These are phyloP conservation scores for Scopulariopsis brevicaulis DNA, from an alignment of 2,329 filamentous ascomycete species.

Conservation along the genomic window DNA sequence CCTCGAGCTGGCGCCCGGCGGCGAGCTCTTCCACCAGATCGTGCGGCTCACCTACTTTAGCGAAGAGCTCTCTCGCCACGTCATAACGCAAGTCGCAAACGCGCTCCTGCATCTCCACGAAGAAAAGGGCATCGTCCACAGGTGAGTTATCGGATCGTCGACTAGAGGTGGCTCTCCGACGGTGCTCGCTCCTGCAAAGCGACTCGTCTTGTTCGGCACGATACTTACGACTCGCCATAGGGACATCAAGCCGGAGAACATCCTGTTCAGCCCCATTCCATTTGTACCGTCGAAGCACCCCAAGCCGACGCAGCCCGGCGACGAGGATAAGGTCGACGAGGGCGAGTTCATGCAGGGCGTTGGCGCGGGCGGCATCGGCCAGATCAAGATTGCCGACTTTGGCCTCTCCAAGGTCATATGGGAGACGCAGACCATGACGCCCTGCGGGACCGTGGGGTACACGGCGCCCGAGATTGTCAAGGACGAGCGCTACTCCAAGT, in stretches of 20 bases:
- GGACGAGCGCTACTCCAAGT: slow-evolving; percentile 97
- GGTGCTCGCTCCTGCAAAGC: background rate
- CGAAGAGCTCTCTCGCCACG: slow-evolving; percentile 86
- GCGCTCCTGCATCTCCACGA: slow-evolving; percentile 88
- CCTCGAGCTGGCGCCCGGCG: slow-evolving; percentile 85
- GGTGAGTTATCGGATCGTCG: slow-evolving; percentile 40
- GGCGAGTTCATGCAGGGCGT: slow-evolving; percentile 78
- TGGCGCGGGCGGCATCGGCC: slow-evolving; percentile 81
- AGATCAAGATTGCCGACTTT: slow-evolving; percentile 97
- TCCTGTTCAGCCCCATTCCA: slow-evolving; percentile 81
- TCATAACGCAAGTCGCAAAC: slow-evolving; percentile 90
- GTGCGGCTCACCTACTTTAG: slow-evolving; percentile 97
- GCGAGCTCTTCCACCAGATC: slow-evolving; percentile 97
- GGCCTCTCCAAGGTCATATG: slow-evolving; percentile 96
- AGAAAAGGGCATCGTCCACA: slow-evolving; percentile 89
- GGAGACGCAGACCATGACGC: slow-evolving; percentile 97
- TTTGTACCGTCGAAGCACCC: slow-evolving; percentile 71
- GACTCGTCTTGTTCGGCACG: background rate
- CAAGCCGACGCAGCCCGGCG: slow-evolving; percentile 72
- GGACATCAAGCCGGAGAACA: slow-evolving; percentile 97
- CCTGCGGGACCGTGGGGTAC: slow-evolving; percentile 97
- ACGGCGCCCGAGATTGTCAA: slow-evolving; percentile 98
- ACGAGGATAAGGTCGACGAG: slow-evolving; percentile 96
- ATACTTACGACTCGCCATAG: slow-evolving; percentile 29
- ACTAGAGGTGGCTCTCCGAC: no score